phyloP scores from a whole-genome alignment of 2,329 filamentous ascomycete species.

The Fusarium algeriense region DNA sequence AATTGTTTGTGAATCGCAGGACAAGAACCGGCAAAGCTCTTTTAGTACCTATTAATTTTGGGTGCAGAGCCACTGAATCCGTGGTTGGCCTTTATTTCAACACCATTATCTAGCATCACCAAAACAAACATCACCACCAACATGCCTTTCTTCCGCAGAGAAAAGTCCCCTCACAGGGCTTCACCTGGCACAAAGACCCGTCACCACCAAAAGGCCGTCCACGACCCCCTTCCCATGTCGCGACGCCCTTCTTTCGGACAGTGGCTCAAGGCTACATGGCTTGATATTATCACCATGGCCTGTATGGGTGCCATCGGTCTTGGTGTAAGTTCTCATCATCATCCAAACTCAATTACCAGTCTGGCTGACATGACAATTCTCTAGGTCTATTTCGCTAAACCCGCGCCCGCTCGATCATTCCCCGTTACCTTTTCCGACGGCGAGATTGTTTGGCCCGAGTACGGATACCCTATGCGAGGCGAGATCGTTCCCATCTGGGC shows the following conservation, averaged over 20 bases:
- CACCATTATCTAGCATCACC: neutral
- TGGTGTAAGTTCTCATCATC: conserved; percentile 63
- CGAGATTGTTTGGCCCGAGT: conserved; percentile 76
- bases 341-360: too few relatives aligned
- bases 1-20: neutral
- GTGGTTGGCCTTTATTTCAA: conserved; percentile 5
- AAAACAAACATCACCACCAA: conserved; percentile 4
- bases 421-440: conserved; percentile 74
- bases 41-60: neutral
- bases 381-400: conserved; percentile 72
- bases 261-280: conserved; percentile 75
- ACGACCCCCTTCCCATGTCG: conserved; percentile 55
- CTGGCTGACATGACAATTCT: conserved; percentile 14
- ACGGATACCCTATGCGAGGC: conserved; percentile 77
- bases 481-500: conserved; percentile 80
- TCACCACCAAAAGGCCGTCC: conserved; percentile 17
- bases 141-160: conserved; percentile 32
- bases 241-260: conserved; percentile 72
- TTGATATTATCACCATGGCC: conserved; percentile 77
- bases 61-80: neutral
- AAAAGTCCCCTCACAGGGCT: conserved; percentile 32
- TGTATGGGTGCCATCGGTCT: conserved; percentile 74
- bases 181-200: conserved; percentile 7
- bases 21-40: conserved; percentile 14
- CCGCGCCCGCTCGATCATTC: conserved; percentile 77